These are phyloP conservation scores for Lactarius sanguifluus DNA, from an alignment of 768 basidiomycete genomes.

Conservation along the genomic window DNA sequence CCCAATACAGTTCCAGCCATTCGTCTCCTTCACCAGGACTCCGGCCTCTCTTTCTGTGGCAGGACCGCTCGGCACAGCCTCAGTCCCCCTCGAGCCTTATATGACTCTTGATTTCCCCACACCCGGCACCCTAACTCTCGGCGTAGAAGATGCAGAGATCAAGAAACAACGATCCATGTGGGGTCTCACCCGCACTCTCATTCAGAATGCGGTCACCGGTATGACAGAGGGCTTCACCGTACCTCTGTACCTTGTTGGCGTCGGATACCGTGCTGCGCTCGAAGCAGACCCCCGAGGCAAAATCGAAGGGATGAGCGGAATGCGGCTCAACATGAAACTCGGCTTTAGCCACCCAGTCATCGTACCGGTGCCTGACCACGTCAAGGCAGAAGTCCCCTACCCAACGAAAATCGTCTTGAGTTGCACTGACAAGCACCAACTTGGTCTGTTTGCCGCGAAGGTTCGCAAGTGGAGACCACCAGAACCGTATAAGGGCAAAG, in stretches of 20 bases:
- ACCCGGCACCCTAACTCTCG: constrained; percentile 38
- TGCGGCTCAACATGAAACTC: constrained; percentile 85
- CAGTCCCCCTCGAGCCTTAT: constrained; percentile 49
- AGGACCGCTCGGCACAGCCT: constrained; percentile 55
- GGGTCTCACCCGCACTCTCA: constrained; percentile 91
- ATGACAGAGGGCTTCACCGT: constrained; percentile 86
- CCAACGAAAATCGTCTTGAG: constrained; percentile 82
- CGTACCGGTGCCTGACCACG: constrained; percentile 78
- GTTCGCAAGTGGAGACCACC: constrained; percentile 84
- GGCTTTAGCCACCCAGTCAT: constrained; percentile 88
- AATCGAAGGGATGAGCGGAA: constrained; percentile 54
- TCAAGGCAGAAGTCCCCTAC: constrained; percentile 74
- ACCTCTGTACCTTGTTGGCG: constrained; percentile 87
- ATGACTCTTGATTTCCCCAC: constrained; percentile 42
- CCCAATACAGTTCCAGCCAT: constrained; percentile 52
- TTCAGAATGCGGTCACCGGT: constrained; percentile 85
- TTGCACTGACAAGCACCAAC: constrained; percentile 83
- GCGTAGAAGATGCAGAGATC: constrained; percentile 57
- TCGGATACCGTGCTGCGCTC: constrained; percentile 87
- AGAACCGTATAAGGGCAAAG: constrained; percentile 98
- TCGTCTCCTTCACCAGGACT: constrained; percentile 44
- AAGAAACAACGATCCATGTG: constrained; percentile 88
- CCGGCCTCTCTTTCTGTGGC: constrained; percentile 49
- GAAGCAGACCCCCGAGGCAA: constrained; percentile 73
- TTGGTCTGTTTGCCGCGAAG: constrained; percentile 87